Evolutionary conservation across 192 early-diverging fungal species (phyloP), one percentile per base, ranked within the genome.

Genomic region (Endogone sp.): DNA sequence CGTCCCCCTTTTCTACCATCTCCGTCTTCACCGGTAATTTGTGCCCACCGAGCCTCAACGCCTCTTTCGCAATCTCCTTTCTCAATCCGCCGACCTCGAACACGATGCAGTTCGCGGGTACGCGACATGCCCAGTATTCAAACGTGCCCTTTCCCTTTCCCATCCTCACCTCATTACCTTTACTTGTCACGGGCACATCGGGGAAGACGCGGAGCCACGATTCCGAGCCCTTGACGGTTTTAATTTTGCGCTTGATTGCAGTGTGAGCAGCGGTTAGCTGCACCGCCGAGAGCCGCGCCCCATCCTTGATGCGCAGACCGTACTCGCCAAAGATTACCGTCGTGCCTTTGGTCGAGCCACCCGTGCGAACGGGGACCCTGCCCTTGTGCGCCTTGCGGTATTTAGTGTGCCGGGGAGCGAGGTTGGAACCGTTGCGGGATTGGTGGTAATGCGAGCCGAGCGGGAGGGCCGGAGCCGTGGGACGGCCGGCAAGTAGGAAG

Each of bases 111-210:
- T 93, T 94, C 75, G 90, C 86, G 30, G 92, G 87, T 3, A 97
- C 94, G 65, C 93, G 91, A 64, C 92, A 94, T 2, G 93, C 94
- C 88, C 89, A 97, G 81, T 92, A 96, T 56, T 97, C 95, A 60
- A 97, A 87, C 32, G 90, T 83, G 70, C 96, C 96, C 74, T 98
- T 98, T 70, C 97, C 97, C 81, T 95, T 95, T 69, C 97, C 97
- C 97, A 98, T 98, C 82, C 97, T 88, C 49, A 88, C 85, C 78
- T 96, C 97, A 29, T 89, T 91, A 29, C 93, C 93, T 72, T 97
- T 97, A 32, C 88, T 88, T 0, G 94, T 92, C 21, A 96, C 94
- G 8, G 97, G 97, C 21, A 96, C 88, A 72, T 96, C 92, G 2
- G 97, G 94, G 73, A 96, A 96, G 60, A 92, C 89, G 30, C 93